A percentile compares a stretch with the other conserved stretches of the same genome.
phyloP scores from a whole-genome alignment of 2,329 filamentous ascomycete species.

The Stachybotrys echinatus region DNA sequence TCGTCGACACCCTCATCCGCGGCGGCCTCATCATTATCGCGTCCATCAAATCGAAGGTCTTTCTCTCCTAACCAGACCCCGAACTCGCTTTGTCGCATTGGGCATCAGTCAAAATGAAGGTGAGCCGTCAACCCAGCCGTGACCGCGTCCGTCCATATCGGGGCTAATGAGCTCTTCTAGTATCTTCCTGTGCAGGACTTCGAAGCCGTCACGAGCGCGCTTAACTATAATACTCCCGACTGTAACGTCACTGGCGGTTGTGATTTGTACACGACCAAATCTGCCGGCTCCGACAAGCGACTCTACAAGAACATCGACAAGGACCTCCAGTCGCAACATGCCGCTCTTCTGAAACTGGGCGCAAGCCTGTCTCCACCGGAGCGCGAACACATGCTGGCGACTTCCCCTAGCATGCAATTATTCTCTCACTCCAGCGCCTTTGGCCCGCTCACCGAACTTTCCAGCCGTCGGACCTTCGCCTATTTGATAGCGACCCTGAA shows the following conservation, averaged over 20 bases:
- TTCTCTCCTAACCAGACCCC: no score
- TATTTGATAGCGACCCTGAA: slow-evolving; percentile 96
- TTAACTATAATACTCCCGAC: slow-evolving; percentile 94
- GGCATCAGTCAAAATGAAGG: slow-evolving; percentile 35
- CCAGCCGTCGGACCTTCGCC: slow-evolving; percentile 86
- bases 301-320: slow-evolving; percentile 93
- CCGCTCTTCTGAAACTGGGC: slow-evolving; percentile 78
- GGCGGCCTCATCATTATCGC: neutral
- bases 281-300: slow-evolving; percentile 92
- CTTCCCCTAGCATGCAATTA: slow-evolving; percentile 52
- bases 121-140: slow-evolving; percentile 13
- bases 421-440: slow-evolving; percentile 87
- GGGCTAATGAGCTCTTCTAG: slow-evolving; percentile 39
- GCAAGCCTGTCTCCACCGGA: slow-evolving; percentile 83
- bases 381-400: slow-evolving; percentile 61
- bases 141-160: neutral
- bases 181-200: slow-evolving; percentile 89
- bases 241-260: slow-evolving; percentile 89
- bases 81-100: no score
- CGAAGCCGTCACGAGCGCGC: slow-evolving; percentile 82
- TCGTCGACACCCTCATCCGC: slow-evolving; percentile 4
- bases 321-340: slow-evolving; percentile 86
- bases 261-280: slow-evolving; percentile 96
- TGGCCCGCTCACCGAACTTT: slow-evolving; percentile 80
- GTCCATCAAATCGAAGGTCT: neutral